These are phyloP conservation scores for Sphenostylis stenocarpa DNA, from an alignment of 306 rosid species.

Conservation along the genomic window DNA sequence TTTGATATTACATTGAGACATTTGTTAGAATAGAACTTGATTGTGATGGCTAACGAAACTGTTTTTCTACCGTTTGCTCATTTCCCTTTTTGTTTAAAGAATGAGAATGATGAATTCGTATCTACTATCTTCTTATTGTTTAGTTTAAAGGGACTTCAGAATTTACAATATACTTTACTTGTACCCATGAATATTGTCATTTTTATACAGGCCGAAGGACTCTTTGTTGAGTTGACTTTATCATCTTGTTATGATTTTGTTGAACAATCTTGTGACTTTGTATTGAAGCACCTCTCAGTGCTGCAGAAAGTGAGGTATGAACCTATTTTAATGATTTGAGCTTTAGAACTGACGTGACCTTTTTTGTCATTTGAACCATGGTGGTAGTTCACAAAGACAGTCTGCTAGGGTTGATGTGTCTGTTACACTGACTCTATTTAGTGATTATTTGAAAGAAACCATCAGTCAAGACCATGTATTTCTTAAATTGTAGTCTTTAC, in stretches of 20 bases:
- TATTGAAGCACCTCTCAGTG: constrained; percentile 67
- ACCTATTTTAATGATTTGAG: constrained; percentile 17
- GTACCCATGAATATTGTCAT: not conserved
- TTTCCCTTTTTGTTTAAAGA: not conserved
- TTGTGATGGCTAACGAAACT: not conserved
- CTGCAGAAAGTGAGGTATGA: constrained; percentile 77
- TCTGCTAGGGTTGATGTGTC: not conserved
- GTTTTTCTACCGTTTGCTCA: not conserved
- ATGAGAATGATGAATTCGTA: not conserved
- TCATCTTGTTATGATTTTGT: constrained; percentile 86
- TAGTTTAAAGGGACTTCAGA: not conserved
- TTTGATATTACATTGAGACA: not conserved
- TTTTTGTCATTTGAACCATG: not conserved
- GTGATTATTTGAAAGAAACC: not conserved
- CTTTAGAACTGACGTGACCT: constrained; percentile 11
- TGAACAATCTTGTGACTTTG: constrained; percentile 73
- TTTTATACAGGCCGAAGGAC: constrained; percentile 84
- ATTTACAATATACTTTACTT: not conserved
- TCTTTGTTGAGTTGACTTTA: constrained; percentile 64
- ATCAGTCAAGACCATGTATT: not conserved
- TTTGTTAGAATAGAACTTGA: constrained; percentile 12
- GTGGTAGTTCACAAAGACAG: constrained; percentile 4
- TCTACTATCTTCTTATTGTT: constrained; percentile 2
- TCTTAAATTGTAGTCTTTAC: constrained; percentile 1
- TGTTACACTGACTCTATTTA: constrained; percentile 2